Percentiles rank a stretch among this genome's conserved stretches.
These are phyloP conservation scores for Blastocladiella emersonii DNA, from an alignment of 371 early-diverging fungal genomes.

Conservation along the genomic window DNA sequence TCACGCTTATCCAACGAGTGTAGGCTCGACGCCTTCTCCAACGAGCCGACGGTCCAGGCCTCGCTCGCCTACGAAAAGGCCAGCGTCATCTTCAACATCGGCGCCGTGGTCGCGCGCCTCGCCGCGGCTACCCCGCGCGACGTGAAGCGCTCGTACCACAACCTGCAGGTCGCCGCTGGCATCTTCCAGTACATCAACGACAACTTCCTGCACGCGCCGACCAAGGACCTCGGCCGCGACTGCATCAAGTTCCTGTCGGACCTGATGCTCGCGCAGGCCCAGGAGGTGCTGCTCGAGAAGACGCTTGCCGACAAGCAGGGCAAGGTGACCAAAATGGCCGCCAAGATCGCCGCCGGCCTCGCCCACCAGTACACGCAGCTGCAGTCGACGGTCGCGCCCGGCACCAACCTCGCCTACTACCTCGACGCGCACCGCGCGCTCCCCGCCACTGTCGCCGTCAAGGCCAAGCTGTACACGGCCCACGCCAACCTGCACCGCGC, in stretches of 20 bases:
- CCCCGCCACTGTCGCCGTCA: constrained; percentile 29
- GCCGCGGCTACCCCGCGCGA: constrained; percentile 27
- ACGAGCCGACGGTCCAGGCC: constrained; percentile 50
- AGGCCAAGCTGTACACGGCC: constrained; percentile 71
- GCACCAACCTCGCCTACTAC: constrained; percentile 5
- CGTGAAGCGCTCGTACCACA: constrained; percentile 65
- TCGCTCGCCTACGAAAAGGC: constrained; percentile 94
- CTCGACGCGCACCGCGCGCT: neutral
- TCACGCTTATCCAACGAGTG: neutral
- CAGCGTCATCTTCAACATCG: constrained; percentile 84
- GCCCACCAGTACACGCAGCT: constrained; percentile 57
- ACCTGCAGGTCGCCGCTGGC: constrained; percentile 84
- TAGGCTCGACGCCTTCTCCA: constrained; percentile 76
- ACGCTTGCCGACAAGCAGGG: constrained; percentile 69
- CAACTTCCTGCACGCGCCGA: constrained; percentile 91
- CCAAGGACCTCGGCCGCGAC: constrained; percentile 75
- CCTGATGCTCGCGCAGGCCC: constrained; percentile 86
- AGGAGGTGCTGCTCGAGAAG: constrained; percentile 83
- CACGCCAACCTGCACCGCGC: constrained; percentile 70
- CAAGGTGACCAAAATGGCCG: constrained; percentile 34
- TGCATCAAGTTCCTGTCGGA: constrained; percentile 67
- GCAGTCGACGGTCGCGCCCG: constrained; percentile 40
- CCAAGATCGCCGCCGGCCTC: constrained; percentile 80
- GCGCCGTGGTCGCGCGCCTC: constrained; percentile 42
- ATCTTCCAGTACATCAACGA: constrained; percentile 88